Conservation (phyloP, 1,139 yeast genomes). For the Pichia sp. region DNA sequence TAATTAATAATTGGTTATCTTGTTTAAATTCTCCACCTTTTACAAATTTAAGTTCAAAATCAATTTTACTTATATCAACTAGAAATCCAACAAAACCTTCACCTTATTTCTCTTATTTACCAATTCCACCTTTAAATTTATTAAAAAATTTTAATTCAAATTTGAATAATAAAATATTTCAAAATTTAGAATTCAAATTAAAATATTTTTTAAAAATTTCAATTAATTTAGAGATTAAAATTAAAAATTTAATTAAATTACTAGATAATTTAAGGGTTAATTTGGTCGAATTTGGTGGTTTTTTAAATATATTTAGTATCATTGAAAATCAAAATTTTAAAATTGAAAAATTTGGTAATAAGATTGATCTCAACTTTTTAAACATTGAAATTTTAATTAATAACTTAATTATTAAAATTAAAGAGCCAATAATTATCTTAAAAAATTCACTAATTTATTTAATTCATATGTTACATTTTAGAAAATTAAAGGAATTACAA, state of each 20-base stretch:
- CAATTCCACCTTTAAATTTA: constrained; percentile 28
- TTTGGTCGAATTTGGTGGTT: constrained; percentile 32
- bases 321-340: constrained; percentile 26
- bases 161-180: constrained; percentile 20
- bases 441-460: constrained; percentile 24
- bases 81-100: constrained; percentile 28
- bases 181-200: constrained; percentile 23
- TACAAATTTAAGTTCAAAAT: constrained; percentile 27
- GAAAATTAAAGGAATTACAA: constrained; percentile 32
- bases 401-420: constrained; percentile 25
- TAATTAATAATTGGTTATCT: constrained; percentile 25
- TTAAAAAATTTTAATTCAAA: constrained; percentile 23
- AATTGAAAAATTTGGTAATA: constrained; percentile 32
- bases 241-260: constrained; percentile 22
- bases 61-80: constrained; percentile 27
- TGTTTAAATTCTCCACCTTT: constrained; percentile 26
- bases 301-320: constrained; percentile 31
- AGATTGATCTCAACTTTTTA: constrained; percentile 31
- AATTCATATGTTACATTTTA: constrained; percentile 25
- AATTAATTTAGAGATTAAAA: constrained; percentile 19
- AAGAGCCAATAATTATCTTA: constrained; percentile 30
- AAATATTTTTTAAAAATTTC: constrained; percentile 15
- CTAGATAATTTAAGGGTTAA: constrained; percentile 23
- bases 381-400: constrained; percentile 29
- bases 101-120: constrained; percentile 29